Evolutionary conservation across 1,139 yeast species (phyloP).

Genomic region (Nakaseomyces nivariensis): DNA sequence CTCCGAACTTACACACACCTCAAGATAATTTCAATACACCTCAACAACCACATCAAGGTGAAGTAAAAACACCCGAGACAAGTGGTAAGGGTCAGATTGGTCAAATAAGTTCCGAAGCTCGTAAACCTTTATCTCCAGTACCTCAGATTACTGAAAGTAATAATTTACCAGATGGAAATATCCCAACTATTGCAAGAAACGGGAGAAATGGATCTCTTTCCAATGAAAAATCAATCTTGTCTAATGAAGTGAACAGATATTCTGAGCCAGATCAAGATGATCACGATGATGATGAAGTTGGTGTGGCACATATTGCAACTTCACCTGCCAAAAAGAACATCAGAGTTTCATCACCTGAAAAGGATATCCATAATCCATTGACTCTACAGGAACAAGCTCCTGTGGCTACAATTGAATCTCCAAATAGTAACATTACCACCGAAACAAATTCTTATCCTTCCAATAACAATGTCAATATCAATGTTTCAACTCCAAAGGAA

Average conservation of each 20-base stretch:
- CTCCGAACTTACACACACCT: background rate
- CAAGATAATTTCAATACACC: background rate
- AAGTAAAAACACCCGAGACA: background rate
- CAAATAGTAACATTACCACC: background rate
- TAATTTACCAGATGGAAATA: background rate
- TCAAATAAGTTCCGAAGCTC: background rate
- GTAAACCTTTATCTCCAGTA: background rate
- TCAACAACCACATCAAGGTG: background rate
- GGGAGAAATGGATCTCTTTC: background rate
- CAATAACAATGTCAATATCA: background rate
- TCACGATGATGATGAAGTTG: constrained; percentile 13
- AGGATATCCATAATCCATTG: constrained; percentile 7
- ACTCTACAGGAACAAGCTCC: background rate
- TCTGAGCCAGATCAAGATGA: background rate
- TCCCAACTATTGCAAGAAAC: constrained; percentile 1
- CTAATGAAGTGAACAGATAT: background rate
- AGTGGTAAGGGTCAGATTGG: background rate
- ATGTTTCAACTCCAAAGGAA: background rate
- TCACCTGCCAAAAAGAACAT: constrained; percentile 16
- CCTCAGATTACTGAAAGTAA: background rate
- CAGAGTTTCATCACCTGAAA: constrained; percentile 13
- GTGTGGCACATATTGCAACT: constrained; percentile 17
- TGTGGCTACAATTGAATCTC: background rate
- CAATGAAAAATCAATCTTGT: background rate
- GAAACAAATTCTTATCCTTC: background rate